Base-by-base conservation (phyloP, 2,329 filamentous ascomycete species). In the Hypoxylon sp. region DNA sequence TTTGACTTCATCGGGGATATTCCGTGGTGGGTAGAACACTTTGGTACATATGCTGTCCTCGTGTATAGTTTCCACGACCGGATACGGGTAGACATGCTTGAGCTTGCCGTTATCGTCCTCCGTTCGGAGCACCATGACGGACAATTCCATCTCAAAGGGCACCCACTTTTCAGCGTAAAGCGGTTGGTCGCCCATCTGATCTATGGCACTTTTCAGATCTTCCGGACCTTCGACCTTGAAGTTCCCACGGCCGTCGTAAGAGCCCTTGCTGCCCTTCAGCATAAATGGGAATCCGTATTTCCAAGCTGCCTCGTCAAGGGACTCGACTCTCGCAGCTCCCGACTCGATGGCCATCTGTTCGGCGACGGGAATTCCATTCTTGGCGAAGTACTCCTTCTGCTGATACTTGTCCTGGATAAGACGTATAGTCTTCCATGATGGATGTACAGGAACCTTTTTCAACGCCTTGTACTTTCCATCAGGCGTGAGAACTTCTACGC, bases 41-140 rank as follows among this genome's bases (percentile, higher is more conserved):
- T 92, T 86, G 63, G 95, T 94, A 81, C 94, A 97, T 63, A 99
- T 91, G 67, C 86, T 94, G 71, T 97, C 90, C 72, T 97, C 90
- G 64, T 99, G 94, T 20, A 97, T 82, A 1, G 93, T 97, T 76
- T 99, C 94, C 2, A 97, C 92, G 0, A 88, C 88, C 0, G 94
- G 92, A 68, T 94, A 97, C 3, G 92, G 84, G 21, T 91, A 75
- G 8, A 81, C 70, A 9, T 69, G 69, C 51, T 73, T 79, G 6
- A 78, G 68, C 9, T 72, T 72, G 1, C 80, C 80, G 2, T 75
- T 69, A 32, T 76, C 73, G 60, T 95, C 86, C 66, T 92, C 89
- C 0, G 90, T 96, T 66, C 96, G 89, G 49, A 97, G 84, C 6
- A 97, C 93, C 86, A 97, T 96, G 61, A 96, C 92, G 4, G 94